Evolutionary conservation across 75 land plant genomes (phyloP).

Genomic region (Selaginella tamariscina): DNA sequence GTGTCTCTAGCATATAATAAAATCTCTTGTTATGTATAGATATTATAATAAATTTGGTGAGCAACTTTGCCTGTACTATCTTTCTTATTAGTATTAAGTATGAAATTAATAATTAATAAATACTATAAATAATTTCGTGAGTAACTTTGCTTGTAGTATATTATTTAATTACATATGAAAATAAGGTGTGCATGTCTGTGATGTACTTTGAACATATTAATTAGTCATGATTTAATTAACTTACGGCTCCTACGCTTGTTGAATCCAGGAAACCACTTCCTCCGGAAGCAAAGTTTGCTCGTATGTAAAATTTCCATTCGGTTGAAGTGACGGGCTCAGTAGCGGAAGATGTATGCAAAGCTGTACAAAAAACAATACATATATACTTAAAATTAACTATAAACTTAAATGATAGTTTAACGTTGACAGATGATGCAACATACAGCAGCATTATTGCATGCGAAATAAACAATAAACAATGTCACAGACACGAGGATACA

Average conservation of each 20-base stretch:
- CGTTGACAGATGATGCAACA: too few relatives aligned
- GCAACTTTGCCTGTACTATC: too few relatives aligned
- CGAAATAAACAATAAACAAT: not conserved
- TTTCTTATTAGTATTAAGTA: not conserved
- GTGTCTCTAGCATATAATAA: too few relatives aligned
- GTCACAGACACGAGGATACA: not conserved
- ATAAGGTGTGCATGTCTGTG: too few relatives aligned
- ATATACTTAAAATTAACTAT: too few relatives aligned
- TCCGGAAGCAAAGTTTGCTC: conserved; percentile 8
- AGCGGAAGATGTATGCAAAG: not conserved
- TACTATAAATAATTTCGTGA: not conserved
- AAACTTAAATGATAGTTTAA: too few relatives aligned
- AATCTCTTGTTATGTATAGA: not conserved
- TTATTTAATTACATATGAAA: too few relatives aligned
- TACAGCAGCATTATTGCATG: not conserved
- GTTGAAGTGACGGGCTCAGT: not conserved
- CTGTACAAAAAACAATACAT: not conserved
- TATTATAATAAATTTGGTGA: not conserved
- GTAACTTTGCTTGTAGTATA: too few relatives aligned
- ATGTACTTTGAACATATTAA: too few relatives aligned
- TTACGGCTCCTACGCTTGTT: not conserved
- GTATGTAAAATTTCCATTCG: not conserved
- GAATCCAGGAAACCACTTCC: conserved; percentile 5
- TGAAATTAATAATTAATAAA: not conserved
- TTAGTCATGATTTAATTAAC: too few relatives aligned